Percentiles rank a stretch among this genome's conserved stretches.
These are phyloP conservation scores for Wilhelminamyces savonicus DNA, from an alignment of 805 yeast species.

Conservation along the genomic window DNA sequence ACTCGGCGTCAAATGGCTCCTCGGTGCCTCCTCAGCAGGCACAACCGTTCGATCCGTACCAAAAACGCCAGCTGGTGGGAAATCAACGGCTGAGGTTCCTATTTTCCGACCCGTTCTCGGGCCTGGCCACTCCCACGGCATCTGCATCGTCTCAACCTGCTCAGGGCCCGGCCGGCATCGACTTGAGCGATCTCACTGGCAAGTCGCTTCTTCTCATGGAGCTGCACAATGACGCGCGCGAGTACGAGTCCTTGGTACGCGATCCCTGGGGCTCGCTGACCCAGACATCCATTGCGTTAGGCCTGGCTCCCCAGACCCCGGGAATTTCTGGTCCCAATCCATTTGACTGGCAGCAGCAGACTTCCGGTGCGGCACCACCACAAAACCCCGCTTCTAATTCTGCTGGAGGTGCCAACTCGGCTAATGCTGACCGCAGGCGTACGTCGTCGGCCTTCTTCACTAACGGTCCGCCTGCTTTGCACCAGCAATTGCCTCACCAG, in stretches of 20 bases:
- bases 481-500: slow-evolving; percentile 8
- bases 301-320: slow-evolving; percentile 38
- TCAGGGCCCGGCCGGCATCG: slow-evolving; percentile 20
- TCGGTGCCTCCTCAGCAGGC: slow-evolving; percentile 2
- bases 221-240: slow-evolving; percentile 40
- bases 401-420: slow-evolving; percentile 3
- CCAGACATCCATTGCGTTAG: slow-evolving; percentile 8
- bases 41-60: slow-evolving; percentile 19
- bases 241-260: slow-evolving; percentile 42
- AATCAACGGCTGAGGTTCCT: slow-evolving; percentile 62
- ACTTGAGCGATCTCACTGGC: slow-evolving; percentile 32
- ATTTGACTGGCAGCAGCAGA: slow-evolving; percentile 29
- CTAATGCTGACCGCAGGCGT: slow-evolving; percentile 39
- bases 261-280: slow-evolving; percentile 34
- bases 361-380: background rate
- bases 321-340: slow-evolving; percentile 12
- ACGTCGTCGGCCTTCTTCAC: slow-evolving; percentile 49
- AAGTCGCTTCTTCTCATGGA: slow-evolving; percentile 41
- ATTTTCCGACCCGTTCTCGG: slow-evolving; percentile 54
- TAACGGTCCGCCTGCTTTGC: slow-evolving; percentile 10
- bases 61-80: slow-evolving; percentile 49
- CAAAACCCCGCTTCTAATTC: slow-evolving; percentile 2
- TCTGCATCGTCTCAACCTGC: slow-evolving; percentile 10
- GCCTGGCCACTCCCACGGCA: slow-evolving; percentile 8
- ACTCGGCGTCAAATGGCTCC: no score